Percentiles rank a stretch among this genome's conserved stretches.
Evolutionary conservation across 176 grass and related monocot species (phyloP).

Genomic region (Pharus latifolius): DNA sequence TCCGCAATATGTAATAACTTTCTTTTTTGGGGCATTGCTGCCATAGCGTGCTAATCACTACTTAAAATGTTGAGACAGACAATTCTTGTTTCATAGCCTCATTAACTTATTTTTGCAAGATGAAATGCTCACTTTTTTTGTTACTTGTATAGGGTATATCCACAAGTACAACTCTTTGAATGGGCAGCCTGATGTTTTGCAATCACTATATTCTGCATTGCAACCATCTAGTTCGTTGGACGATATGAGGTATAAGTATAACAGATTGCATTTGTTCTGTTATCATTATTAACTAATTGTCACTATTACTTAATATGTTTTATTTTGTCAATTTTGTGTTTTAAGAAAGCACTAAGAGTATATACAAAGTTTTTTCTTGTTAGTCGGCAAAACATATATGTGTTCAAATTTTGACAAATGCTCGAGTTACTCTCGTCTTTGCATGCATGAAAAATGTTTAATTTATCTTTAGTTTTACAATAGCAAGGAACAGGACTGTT

Average conservation of each 20-base stretch:
- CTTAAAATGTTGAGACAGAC: no score
- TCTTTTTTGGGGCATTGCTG: no score
- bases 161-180: slow-evolving; percentile 90
- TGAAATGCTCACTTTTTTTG: neutral
- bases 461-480: neutral
- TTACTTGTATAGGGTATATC: slow-evolving; percentile 65
- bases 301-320: no score
- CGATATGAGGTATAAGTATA: slow-evolving; percentile 70
- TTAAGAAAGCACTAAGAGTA: neutral
- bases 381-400: neutral
- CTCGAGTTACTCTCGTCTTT: neutral
- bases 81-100: neutral
- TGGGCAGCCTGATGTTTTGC: slow-evolving; percentile 76
- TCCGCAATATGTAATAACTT: no score
- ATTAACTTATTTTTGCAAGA: slow-evolving; percentile 2
- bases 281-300: slow-evolving; percentile 1
- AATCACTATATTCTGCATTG: slow-evolving; percentile 84
- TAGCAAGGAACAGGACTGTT: neutral
- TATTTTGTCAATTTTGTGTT: no score
- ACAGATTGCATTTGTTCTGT: neutral
- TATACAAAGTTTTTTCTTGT: neutral
- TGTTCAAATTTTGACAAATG: neutral
- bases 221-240: slow-evolving; percentile 74
- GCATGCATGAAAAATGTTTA: neutral
- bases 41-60: no score